phyloP scores from a whole-genome alignment of 768 basidiomycete genomes.

The Sarcomyxa edulis region DNA sequence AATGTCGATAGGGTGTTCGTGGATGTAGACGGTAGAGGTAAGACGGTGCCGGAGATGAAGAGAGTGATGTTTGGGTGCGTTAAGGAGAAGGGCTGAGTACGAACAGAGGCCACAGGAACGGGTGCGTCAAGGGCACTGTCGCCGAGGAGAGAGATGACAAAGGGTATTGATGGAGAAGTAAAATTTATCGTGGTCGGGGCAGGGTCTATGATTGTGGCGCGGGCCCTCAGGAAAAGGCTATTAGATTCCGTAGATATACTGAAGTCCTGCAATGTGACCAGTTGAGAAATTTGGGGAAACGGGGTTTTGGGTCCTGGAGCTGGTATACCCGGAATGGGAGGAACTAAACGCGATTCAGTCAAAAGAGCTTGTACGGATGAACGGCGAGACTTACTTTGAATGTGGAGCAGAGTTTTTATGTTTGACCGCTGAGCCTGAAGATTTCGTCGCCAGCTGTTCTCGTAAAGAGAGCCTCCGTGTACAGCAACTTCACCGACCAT shows the following conservation, averaged over 20 bases:
- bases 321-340: conserved; percentile 61
- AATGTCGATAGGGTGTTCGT: conserved; percentile 51
- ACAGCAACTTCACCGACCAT: conserved; percentile 38
- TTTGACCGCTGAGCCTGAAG: conserved; percentile 36
- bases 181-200: conserved; percentile 43
- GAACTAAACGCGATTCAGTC: conserved; percentile 38
- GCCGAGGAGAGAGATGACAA: conserved; percentile 48
- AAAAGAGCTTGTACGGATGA: conserved; percentile 4
- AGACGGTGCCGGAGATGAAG: conserved; percentile 47
- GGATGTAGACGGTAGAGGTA: conserved; percentile 39
- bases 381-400: conserved; percentile 44
- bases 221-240: conserved; percentile 39
- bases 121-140: conserved; percentile 9
- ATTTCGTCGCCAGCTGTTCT: conserved; percentile 43
- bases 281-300: conserved; percentile 50
- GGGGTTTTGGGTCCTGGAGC: conserved; percentile 43
- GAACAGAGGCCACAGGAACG: conserved; percentile 49
- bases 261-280: conserved; percentile 60
- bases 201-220: conserved; percentile 57
- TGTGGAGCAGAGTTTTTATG: conserved; percentile 37
- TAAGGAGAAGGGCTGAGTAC: conserved; percentile 50
- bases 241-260: conserved; percentile 26
- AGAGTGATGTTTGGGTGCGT: conserved; percentile 68
- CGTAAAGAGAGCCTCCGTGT: conserved; percentile 42
- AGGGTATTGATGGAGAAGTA: conserved; percentile 54